phyloP scores from a whole-genome alignment of 345 rosid genomes.

The Corchorus olitorius region DNA sequence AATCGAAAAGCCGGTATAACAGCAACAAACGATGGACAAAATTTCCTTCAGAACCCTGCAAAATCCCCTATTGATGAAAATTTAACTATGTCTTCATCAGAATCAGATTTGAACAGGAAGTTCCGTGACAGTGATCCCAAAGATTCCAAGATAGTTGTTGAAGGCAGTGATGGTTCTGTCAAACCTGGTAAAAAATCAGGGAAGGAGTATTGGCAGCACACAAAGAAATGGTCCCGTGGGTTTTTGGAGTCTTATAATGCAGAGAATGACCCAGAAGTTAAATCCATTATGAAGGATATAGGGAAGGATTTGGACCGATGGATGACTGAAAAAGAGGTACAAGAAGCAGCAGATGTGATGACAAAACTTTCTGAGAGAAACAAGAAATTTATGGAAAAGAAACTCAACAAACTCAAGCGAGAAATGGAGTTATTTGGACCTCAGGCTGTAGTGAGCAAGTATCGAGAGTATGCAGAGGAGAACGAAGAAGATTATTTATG shows the following conservation, averaged over 20 bases:
- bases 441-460: constrained; percentile 90
- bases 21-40: constrained; percentile 41
- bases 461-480: constrained; percentile 77
- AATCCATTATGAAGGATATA: constrained; percentile 77
- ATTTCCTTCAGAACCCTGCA: constrained; percentile 37
- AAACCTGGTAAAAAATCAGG: constrained; percentile 80
- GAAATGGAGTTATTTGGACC: constrained; percentile 96
- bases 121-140: constrained; percentile 32
- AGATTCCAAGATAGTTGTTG: constrained; percentile 60
- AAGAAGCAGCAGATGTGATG: constrained; percentile 82
- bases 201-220: constrained; percentile 89
- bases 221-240: constrained; percentile 91
- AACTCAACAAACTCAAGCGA: constrained; percentile 73
- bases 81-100: constrained; percentile 39
- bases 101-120: constrained; percentile 29
- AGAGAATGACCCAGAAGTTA: constrained; percentile 81
- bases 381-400: constrained; percentile 73
- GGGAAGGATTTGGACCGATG: constrained; percentile 92
- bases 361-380: constrained; percentile 55
- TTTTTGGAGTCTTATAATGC: constrained; percentile 78
- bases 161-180: constrained; percentile 85
- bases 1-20: constrained; percentile 36
- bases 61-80: constrained; percentile 33
- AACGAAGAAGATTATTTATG: constrained; percentile 83
- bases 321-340: constrained; percentile 88